Conservation (phyloP, 495 filamentous ascomycete species). For the Trichoderma orchidacearum region DNA sequence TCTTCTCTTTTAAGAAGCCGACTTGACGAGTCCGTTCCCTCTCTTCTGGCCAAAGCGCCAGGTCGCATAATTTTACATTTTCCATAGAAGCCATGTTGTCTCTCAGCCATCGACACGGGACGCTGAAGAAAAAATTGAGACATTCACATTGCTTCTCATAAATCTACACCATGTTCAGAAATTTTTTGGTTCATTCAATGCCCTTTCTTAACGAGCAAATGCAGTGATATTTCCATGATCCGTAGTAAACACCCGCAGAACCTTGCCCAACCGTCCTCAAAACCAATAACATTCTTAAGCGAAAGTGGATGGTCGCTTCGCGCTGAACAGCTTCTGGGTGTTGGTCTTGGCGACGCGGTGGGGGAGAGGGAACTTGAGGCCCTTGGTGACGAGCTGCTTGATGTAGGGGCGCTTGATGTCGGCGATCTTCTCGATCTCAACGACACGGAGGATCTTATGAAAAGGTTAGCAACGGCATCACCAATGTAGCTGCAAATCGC, state of each 20-base stretch:
- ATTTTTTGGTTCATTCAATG: constrained; percentile 21
- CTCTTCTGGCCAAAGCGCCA: not conserved
- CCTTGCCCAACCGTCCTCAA: constrained; percentile 32
- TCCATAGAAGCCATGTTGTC: not conserved
- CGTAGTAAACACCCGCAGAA: constrained; percentile 37
- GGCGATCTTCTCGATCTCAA: constrained; percentile 84
- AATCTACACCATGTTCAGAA: not conserved
- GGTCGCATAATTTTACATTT: not conserved
- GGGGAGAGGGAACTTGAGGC: constrained; percentile 95
- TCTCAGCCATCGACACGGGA: not conserved
- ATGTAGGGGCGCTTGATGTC: constrained; percentile 97
- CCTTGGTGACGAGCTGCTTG: constrained; percentile 90
- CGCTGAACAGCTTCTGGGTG: constrained; percentile 79
- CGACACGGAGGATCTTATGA: constrained; percentile 84
- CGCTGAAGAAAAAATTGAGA: not conserved
- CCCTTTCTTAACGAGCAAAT: constrained; percentile 27
- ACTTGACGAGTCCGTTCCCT: not conserved
- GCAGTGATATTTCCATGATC: constrained; percentile 36
- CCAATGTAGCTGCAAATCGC: not conserved
- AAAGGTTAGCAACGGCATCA: constrained; percentile 13
- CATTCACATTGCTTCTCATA: not conserved
- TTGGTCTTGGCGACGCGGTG: constrained; percentile 73
- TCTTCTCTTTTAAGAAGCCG: not conserved
- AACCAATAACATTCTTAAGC: constrained; percentile 29
- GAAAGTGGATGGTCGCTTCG: constrained; percentile 87